Evolutionary conservation across 179 eudicot species (phyloP), one percentile per base, ranked within the genome.

Genomic region (Nepenthes alata): DNA sequence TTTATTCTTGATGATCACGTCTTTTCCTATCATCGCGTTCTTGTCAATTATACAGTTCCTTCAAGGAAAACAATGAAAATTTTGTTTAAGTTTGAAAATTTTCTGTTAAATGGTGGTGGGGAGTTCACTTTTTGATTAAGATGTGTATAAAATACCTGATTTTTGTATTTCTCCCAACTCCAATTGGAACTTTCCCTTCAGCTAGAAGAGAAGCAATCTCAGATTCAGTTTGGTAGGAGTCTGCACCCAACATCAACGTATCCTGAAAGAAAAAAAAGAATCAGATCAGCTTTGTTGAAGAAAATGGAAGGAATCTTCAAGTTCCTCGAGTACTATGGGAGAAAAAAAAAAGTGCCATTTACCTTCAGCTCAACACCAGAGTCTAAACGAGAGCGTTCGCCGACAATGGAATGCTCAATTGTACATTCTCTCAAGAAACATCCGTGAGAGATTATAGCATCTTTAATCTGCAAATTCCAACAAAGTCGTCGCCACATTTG

Each of bases 221-320:
- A 15, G 89, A 67, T 60, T 86, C 95, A 38, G 98, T 91, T 74
- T 91, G 97, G 61, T 91, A 88, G 68, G 68, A 69, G 65, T 91
- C 97, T 47, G 97, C 97, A 50, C 97, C 97, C 96, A 91, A 79
- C 97, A 91, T 84, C 85, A 91, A 72, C 13, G 97, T 82, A 70
- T 91, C 90, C 97, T 91, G 71, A 44, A 71, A 66, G 65, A 66
- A 7, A 50, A 15, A 55, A 5, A 55, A 15, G 4, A 34, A 12
- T 35, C 5, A 55, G 35, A 6, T 1, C 12, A 50, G 53, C 53
- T 10, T 10, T 11, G 15, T 13, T 10, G 15, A 50, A 11, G 53
- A 3, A 25, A 25, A 25, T 25, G 25, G 25, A 25, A 25, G 25
- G 25, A 25, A 25, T 25, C 25, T 25, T 25, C 25, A 25, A 25